Evolutionary conservation across 345 rosid species (phyloP), one percentile per base, ranked within the genome.

Genomic region (Conringia planisiliqua): DNA sequence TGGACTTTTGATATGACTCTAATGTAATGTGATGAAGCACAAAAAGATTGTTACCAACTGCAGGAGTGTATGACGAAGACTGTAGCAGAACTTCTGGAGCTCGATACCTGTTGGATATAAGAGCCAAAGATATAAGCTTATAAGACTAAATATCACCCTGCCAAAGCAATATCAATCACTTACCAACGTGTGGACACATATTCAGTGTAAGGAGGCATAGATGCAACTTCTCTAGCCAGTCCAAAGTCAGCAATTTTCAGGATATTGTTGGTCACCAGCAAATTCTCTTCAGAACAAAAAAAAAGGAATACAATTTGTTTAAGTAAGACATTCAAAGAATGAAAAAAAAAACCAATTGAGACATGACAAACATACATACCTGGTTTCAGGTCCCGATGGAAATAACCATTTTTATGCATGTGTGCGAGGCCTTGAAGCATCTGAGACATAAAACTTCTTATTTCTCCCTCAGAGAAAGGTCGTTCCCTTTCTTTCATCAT

Each of bases 171-270:
- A 30, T 61, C n/a, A 40, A 59, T 30, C 22, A 76, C 88, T 81
- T 77, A 93, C 97, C 98, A 93, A 35, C 97, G 87, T 5, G 97
- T 93, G 64, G 98, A 93, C 57, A 93, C 98, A 86, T 93, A 93
- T 84, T 93, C 98, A 55, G 98, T 93, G 75, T 89, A 93, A 67
- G 98, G 97, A 80, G 98, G 96, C 82, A 74, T 57, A 55, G 98
- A 93, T 30, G 86, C 85, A 71, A 93, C 87, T 83, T 93, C 98
- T 85, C 98, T 91, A 64, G 97, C 96, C 75, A 93, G 80, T 60
- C 98, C 98, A 87, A 93, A 89, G 82, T 93, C 98, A 54, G 97
- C 98, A 82, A 93, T 91, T 74, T 93, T 93, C 62, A 91, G 86
- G 72, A 87, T 77, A 56, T 87, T 80, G 47, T 84, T 84, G 12